Conservation (phyloP, 2,329 filamentous ascomycete species). For the Fusarium nisikadoi region DNA sequence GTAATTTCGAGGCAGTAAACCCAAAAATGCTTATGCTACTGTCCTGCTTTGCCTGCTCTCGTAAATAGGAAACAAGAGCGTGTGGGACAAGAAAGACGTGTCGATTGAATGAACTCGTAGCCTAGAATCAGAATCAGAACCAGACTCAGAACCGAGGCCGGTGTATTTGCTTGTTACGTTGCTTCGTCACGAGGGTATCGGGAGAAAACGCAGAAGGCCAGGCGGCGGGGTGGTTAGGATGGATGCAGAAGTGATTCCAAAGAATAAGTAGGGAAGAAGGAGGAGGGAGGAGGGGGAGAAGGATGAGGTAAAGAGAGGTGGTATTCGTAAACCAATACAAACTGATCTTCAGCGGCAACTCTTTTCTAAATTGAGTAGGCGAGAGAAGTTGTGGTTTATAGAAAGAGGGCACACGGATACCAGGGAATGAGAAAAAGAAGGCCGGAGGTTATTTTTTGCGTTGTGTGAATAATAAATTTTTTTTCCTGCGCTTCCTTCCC, state of each 20-base stretch:
- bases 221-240: constrained; percentile 23
- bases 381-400: constrained; percentile 45
- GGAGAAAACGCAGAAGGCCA: constrained; percentile 24
- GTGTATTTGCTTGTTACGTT: constrained; percentile 20
- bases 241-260: constrained; percentile 5
- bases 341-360: constrained; percentile 42
- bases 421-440: constrained; percentile 43
- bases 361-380: constrained; percentile 44
- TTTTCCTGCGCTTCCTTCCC: constrained; percentile 49
- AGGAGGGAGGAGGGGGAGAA: constrained; percentile 11
- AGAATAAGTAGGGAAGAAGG: constrained; percentile 12
- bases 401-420: constrained; percentile 44
- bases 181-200: constrained; percentile 29
- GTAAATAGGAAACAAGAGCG: constrained; percentile 15
- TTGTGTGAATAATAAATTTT: constrained; percentile 57
- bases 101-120: constrained; percentile 25
- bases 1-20: constrained; percentile 35
- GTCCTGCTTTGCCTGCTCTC: constrained; percentile 1
- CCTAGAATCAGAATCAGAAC: constrained; percentile 1
- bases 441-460: constrained; percentile 51
- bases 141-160: constrained; percentile 9
- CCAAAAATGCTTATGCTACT: constrained; percentile 6
- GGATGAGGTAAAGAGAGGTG: constrained; percentile 3
- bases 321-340: constrained; percentile 14
- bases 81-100: constrained; percentile 15